Percentiles rank a stretch among this genome's conserved stretches.
Evolutionary conservation across 2,329 filamentous ascomycete genomes (phyloP).

Genomic region (Ceratocystis harringtonii): DNA sequence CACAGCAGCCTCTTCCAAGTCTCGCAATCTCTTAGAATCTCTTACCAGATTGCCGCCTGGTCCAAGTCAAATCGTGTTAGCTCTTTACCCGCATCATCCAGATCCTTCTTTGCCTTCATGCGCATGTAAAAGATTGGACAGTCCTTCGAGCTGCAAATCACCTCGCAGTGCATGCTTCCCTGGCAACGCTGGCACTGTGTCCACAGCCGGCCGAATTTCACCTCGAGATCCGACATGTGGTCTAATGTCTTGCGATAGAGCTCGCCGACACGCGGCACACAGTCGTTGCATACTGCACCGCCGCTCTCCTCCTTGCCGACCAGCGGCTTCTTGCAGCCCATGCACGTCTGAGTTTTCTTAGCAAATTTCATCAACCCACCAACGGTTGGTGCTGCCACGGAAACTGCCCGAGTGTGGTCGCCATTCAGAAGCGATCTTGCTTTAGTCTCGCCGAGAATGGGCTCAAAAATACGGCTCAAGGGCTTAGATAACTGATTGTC

Average conservation of each 20-base stretch:
- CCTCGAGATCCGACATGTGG: conserved; percentile 81
- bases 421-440: conserved; percentile 74
- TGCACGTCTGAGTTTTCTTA: conserved; percentile 94
- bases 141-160: conserved; percentile 91
- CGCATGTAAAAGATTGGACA: conserved; percentile 99
- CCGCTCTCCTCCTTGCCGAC: conserved; percentile 61
- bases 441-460: conserved; percentile 87
- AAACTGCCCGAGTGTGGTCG: conserved; percentile 88
- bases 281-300: conserved; percentile 80
- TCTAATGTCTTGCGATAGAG: conserved; percentile 82
- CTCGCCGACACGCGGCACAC: conserved; percentile 71
- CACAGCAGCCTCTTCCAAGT: no score
- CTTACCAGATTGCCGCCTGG: conserved; percentile 47
- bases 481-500: conserved; percentile 97
- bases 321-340: conserved; percentile 97
- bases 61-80: conserved; percentile 79
- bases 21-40: not conserved
- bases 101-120: conserved; percentile 99
- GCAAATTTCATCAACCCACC: conserved; percentile 97
- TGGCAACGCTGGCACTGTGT: conserved; percentile 97
- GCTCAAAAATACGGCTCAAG: conserved; percentile 88
- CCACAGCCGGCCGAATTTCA: conserved; percentile 85
- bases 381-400: conserved; percentile 77
- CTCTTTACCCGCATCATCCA: conserved; percentile 88
- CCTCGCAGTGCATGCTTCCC: conserved; percentile 94